Evolutionary conservation across 208 protist species (phyloP).

Genomic region (Tritrichomonas foetus): DNA sequence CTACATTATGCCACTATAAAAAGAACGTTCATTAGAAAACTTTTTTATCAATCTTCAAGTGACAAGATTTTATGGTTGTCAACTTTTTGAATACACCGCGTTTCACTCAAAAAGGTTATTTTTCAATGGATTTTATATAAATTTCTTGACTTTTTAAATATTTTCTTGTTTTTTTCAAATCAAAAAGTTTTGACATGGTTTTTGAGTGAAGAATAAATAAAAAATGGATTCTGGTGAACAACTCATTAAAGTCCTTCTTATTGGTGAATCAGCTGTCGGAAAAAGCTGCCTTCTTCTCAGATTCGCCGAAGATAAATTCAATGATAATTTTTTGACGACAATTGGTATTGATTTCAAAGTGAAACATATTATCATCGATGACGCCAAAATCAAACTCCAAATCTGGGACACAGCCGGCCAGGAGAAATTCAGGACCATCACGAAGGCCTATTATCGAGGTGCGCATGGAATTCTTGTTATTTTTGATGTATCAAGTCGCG

Average conservation of each 20-base stretch:
- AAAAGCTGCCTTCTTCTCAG: constrained; percentile 96
- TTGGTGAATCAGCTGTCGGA: constrained; percentile 90
- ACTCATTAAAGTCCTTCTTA: constrained; percentile 72
- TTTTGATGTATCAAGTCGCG: constrained; percentile 59
- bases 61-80: too few species aligned
- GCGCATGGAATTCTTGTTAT: constrained; percentile 93
- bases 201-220: too few species aligned
- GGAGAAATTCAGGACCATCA: constrained; percentile 80
- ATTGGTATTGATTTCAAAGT: constrained; percentile 87
- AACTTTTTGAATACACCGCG: too few species aligned
- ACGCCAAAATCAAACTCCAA: constrained; percentile 51
- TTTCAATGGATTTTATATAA: too few species aligned
- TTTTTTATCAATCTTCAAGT: too few species aligned
- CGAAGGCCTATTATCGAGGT: constrained; percentile 87
- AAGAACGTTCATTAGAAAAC: too few species aligned
- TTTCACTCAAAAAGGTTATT: too few species aligned
- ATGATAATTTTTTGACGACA: constrained; percentile 96
- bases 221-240: constrained; percentile 48
- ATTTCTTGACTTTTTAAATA: too few species aligned
- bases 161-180: too few species aligned
- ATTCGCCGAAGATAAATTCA: constrained; percentile 98
- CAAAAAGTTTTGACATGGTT: too few species aligned
- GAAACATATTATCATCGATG: constrained; percentile 53
- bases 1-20: too few species aligned
- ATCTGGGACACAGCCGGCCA: constrained; percentile 60